Evolutionary conservation across 1,139 yeast genomes (phyloP).

Genomic region (Diutina rugosa): DNA sequence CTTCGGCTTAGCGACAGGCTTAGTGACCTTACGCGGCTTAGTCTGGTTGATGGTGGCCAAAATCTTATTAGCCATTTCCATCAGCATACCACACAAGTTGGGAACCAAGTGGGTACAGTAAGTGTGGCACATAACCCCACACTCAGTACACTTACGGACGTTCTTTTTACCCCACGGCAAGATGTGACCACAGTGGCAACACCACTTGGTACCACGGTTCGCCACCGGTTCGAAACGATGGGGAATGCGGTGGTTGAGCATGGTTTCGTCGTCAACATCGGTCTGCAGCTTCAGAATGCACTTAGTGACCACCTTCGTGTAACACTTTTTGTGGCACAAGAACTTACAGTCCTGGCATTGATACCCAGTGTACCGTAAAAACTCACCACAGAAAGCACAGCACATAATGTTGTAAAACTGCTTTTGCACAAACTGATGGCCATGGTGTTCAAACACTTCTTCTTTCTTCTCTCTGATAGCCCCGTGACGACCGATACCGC

Average conservation of each 20-base stretch:
- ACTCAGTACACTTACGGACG: slow-evolving; percentile 89
- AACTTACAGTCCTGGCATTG: slow-evolving; percentile 95
- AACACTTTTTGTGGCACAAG: slow-evolving; percentile 90
- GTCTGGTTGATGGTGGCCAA: slow-evolving; percentile 76
- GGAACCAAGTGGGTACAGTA: slow-evolving; percentile 92
- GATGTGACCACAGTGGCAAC: slow-evolving; percentile 96
- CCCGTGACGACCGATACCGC: slow-evolving; percentile 92
- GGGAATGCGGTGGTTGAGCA: slow-evolving; percentile 90
- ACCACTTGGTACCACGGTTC: slow-evolving; percentile 96
- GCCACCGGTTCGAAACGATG: slow-evolving; percentile 87
- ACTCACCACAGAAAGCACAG: slow-evolving; percentile 94
- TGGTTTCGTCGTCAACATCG: slow-evolving; percentile 71
- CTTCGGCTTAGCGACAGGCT: neutral
- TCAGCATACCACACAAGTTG: slow-evolving; percentile 96
- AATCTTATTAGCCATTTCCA: slow-evolving; percentile 91
- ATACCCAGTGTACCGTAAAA: slow-evolving; percentile 82
- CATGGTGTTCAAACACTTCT: slow-evolving; percentile 90
- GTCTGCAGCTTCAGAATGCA: slow-evolving; percentile 85
- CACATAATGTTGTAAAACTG: slow-evolving; percentile 94
- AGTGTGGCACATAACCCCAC: slow-evolving; percentile 91
- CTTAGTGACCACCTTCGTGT: slow-evolving; percentile 85
- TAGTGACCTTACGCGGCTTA: slow-evolving; percentile 22
- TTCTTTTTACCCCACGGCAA: slow-evolving; percentile 91
- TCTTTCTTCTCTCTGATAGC: slow-evolving; percentile 94
- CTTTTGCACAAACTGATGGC: slow-evolving; percentile 92